Evolutionary conservation across 805 yeast genomes (phyloP).

Genomic region (Schwanniomyces sp.): DNA sequence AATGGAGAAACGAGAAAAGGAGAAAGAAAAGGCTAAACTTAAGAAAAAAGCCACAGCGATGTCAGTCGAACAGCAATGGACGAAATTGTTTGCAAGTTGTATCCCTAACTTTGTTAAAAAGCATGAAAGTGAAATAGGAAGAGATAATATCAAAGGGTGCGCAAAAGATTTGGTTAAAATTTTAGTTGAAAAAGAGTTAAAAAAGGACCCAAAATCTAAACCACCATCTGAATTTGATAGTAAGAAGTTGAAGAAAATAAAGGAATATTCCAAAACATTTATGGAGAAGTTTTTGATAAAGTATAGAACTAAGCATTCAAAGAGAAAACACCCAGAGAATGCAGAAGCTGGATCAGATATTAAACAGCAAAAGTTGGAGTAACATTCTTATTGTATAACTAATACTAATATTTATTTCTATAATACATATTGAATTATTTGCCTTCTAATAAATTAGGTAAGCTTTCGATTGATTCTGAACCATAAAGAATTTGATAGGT

Average conservation of each 20-base stretch:
- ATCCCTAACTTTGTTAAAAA: conserved; percentile 79
- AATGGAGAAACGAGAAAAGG: conserved; percentile 19
- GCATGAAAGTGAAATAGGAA: conserved; percentile 65
- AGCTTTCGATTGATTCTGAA: conserved; percentile 66
- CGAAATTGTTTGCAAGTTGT: conserved; percentile 58
- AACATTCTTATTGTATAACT: background rate
- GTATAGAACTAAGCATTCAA: conserved; percentile 39
- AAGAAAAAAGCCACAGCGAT: conserved; percentile 6
- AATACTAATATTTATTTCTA: background rate
- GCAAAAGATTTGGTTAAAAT: conserved; percentile 75
- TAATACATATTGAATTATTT: background rate
- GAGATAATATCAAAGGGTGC: conserved; percentile 71
- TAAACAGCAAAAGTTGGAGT: background rate
- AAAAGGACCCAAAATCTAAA: conserved; percentile 29
- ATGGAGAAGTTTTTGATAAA: conserved; percentile 65
- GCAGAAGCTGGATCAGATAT: background rate
- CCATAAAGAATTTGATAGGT: conserved; percentile 85
- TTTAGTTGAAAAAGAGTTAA: conserved; percentile 67
- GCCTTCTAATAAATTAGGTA: conserved; percentile 66
- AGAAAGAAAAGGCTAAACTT: conserved; percentile 14
- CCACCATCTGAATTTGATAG: conserved; percentile 59
- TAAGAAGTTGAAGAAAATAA: conserved; percentile 70
- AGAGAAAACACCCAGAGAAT: conserved; percentile 5
- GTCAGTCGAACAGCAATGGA: conserved; percentile 37
- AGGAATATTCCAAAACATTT: conserved; percentile 58